A percentile compares a stretch with the other conserved stretches of the same genome.
Conservation (phyloP, 169 alveolate species). For the Pseudocohnilembus persalinus region DNA sequence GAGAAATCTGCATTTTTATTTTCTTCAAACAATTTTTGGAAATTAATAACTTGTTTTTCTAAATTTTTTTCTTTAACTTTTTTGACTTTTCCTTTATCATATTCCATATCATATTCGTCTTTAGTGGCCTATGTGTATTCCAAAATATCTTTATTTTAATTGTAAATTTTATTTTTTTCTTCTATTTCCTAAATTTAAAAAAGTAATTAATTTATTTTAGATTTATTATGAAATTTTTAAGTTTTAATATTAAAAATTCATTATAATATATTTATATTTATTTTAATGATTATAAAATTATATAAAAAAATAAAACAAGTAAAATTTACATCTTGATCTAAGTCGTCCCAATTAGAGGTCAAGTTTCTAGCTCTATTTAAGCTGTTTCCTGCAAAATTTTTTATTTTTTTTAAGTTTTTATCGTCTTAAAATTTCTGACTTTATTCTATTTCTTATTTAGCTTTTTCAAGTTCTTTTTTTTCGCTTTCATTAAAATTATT, state of each 20-base stretch:
- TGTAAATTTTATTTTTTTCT: too few species aligned
- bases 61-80: constrained; percentile 12
- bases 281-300: too few species aligned
- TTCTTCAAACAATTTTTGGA: background rate
- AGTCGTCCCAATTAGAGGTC: too few species aligned
- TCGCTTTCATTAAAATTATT: background rate
- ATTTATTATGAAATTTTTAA: too few species aligned
- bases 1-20: background rate
- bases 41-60: constrained; percentile 1
- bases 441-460: background rate
- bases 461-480: background rate
- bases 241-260: too few species aligned
- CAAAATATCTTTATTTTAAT: background rate
- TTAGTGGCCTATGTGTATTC: background rate
- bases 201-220: too few species aligned
- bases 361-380: too few species aligned
- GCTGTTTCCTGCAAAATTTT: background rate
- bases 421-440: background rate
- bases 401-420: too few species aligned
- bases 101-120: constrained; percentile 23
- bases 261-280: too few species aligned
- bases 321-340: too few species aligned
- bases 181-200: background rate
- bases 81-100: constrained; percentile 22
- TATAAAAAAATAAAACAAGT: too few species aligned